Evolutionary conservation across 2,329 filamentous ascomycete species (phyloP), one percentile per base, ranked within the genome.

Genomic region (Colletotrichum sp.): DNA sequence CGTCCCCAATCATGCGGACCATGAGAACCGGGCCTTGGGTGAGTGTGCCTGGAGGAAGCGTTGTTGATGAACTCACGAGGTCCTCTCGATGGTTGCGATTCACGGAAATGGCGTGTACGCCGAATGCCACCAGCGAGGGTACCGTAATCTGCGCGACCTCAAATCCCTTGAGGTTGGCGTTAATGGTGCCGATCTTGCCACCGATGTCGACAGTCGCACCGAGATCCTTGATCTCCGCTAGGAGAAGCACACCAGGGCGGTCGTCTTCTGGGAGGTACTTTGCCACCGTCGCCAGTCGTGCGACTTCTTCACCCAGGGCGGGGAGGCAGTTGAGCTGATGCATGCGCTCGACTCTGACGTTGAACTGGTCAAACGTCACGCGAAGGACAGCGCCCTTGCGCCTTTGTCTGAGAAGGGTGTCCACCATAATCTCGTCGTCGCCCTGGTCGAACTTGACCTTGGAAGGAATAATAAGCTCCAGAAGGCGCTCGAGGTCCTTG

Each of bases 251-350:
- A 0, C 97, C 97, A 3, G 97, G 97, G 3, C 96, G 92, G 80
- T 99, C 96, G 84, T 99, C 97, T 80, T 99, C 96, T 0, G 97
- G 96, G 4, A 99, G 89, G 82, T 99, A 99, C 82, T 98, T 99
- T 8, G 96, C 92, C 30, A 99, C 95, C 1, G 93, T 96, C 1
- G 96, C 95, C 7, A 99, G 88, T 79, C 94, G 95, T 8, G 93
- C 90, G 65, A 99, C 83, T 80, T 99, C 97, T 78, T 95, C 93
- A 1, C 91, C 93, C 10, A 99, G 89, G 13, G 90, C 89, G 9
- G 93, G 91, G 16, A 99, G 87, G 57, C 91, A 90, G 12, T 91
- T 88, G 18, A 98, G 86, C 78, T 94, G 92, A 13, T 91, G 87
- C 52, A 95, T 84, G 76, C 93, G 92, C 9, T 89, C 88, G 18